phyloP scores from a whole-genome alignment of 2,329 filamentous ascomycete genomes.

The Epichloe elymi region DNA sequence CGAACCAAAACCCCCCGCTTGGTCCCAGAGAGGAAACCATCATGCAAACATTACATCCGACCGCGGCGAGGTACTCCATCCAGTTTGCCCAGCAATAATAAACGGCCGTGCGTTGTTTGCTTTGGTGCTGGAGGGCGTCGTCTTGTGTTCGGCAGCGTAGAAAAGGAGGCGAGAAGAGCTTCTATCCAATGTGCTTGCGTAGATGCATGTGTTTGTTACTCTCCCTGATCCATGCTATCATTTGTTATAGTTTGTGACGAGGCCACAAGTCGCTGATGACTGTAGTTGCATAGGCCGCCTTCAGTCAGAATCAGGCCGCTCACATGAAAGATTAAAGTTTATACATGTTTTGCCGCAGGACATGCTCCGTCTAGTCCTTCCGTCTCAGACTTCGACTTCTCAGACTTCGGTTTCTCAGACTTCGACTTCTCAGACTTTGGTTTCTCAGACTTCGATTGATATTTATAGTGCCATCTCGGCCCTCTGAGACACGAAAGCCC shows the following conservation, averaged over 20 bases:
- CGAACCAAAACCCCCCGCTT: background rate
- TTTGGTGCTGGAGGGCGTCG: background rate
- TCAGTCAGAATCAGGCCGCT: background rate
- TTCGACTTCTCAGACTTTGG: background rate
- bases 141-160: background rate
- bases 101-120: background rate
- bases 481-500: background rate
- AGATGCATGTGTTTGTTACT: background rate
- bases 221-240: background rate
- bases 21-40: slow-evolving; percentile 1
- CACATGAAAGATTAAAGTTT: background rate
- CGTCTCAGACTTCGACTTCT: background rate
- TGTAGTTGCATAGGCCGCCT: background rate
- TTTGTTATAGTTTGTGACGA: background rate
- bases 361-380: background rate
- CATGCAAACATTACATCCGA: slow-evolving; percentile 3
- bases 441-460: background rate
- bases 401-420: background rate
- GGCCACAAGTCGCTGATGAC: background rate
- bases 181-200: background rate
- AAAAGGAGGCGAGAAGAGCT: background rate
- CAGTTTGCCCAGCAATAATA: background rate
- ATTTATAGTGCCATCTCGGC: background rate
- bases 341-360: background rate
- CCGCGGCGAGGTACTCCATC: background rate